Percentiles rank a stretch among this genome's conserved stretches.
Evolutionary conservation across 1,284 basidiomycete species (phyloP).

Genomic region (Cryptococcus sp.): DNA sequence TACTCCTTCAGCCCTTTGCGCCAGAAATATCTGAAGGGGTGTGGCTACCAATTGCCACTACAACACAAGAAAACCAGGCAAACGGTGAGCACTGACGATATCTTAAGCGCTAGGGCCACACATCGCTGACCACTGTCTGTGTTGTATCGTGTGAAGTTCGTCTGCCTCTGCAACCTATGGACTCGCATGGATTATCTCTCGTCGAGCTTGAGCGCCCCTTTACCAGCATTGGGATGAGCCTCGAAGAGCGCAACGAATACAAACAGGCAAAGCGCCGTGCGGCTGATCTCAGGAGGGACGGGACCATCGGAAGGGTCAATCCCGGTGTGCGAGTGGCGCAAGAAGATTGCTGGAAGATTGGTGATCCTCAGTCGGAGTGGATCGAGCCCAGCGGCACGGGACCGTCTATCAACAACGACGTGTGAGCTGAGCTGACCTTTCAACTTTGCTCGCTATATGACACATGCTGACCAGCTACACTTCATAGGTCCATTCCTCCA

Average conservation of each 20-base stretch:
- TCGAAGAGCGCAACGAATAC: slow-evolving; percentile 8
- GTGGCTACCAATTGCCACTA: too few species aligned
- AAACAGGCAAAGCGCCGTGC: slow-evolving; percentile 2
- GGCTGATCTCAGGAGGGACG: background rate
- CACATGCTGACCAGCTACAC: background rate
- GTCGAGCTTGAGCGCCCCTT: slow-evolving; percentile 7
- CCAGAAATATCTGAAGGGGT: too few species aligned
- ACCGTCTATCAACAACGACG: slow-evolving; percentile 12
- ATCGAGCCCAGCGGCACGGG: slow-evolving; percentile 28
- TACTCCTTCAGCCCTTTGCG: too few species aligned
- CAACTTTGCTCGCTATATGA: background rate
- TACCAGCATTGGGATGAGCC: slow-evolving; percentile 2
- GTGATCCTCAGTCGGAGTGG: slow-evolving; percentile 20
- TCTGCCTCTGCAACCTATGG: background rate
- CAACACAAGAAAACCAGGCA: too few species aligned
- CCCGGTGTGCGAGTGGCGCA: slow-evolving; percentile 7
- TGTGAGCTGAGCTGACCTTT: slow-evolving; percentile 19
- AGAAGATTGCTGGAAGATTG: slow-evolving; percentile 36
- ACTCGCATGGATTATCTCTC: background rate
- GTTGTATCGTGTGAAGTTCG: too few species aligned
- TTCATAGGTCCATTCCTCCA: slow-evolving; percentile 26
- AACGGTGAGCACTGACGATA: too few species aligned
- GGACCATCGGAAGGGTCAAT: background rate
- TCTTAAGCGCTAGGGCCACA: too few species aligned
- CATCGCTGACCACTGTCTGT: too few species aligned